Base-by-base conservation (phyloP, 2,329 filamentous ascomycete genomes). In the Xylaria sp. region DNA sequence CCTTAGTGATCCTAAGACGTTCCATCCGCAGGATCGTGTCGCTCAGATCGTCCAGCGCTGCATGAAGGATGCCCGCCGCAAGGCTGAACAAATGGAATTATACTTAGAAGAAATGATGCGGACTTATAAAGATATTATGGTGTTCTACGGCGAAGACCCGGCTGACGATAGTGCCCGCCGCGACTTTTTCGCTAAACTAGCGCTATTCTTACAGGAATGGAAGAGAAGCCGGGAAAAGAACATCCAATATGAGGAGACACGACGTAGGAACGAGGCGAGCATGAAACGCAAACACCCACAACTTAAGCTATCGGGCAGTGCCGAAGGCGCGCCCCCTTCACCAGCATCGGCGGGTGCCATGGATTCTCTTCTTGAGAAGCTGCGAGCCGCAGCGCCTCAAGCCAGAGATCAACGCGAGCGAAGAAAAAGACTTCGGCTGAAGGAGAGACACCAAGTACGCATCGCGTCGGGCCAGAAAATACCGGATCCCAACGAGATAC, bases 221-320 rank as follows among this genome's bases (percentile, higher is more conserved):
- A 97, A 95, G 92, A 95, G 92, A 88, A 97, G 94, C 39, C 90
- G 90, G 74, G 93, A 97, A 75, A 98, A 98, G 90, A 99, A 98
- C 82, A 82, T 95, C 23, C 80, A 86, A 37, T 81, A 94, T 70
- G 96, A 99, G 82, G 94, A 97, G 77, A 90, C 88, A 64, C 90
- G 91, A 75, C 92, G 89, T 74, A 91, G 93, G 73, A 97, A 97
- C 80, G 95, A 98, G 81, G 92, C 90, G 46, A 96, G 92, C 52
- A 93, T 98, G 90, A 95, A 95, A 81, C 92, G 95, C 76, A 98
- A 97, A 83, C 89, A 92, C 72, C 87, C 89, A n/a, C 87, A 91
- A 74, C 84, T 90, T 73, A 91, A 92, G 77, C 81, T 87, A 8
- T 79, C 84, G n/a, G 81, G 80, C n/a, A 73, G 76, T 32, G 80